These are phyloP conservation scores for Hypomontagnella monticulosa DNA, from an alignment of 495 filamentous ascomycete genomes.

Conservation along the genomic window DNA sequence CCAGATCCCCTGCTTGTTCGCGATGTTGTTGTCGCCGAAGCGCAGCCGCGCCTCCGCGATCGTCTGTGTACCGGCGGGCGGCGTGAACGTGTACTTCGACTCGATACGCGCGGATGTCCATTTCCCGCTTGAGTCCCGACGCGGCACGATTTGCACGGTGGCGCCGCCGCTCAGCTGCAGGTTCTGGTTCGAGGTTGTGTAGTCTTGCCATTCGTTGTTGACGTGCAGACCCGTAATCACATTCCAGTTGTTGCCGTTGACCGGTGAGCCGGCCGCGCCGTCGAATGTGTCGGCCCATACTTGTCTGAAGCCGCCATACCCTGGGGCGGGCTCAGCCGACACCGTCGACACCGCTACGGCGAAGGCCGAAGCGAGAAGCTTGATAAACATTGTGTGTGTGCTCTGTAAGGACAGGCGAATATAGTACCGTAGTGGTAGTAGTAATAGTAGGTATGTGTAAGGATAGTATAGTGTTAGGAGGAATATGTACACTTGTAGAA, in stretches of 20 bases:
- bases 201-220: slow-evolving; percentile 59
- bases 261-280: slow-evolving; percentile 40
- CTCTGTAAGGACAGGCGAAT: slow-evolving; percentile 57
- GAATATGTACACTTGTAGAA: slow-evolving; percentile 44
- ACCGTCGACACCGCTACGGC: slow-evolving; percentile 33
- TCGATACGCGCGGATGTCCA: slow-evolving; percentile 64
- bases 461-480: background rate
- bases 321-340: slow-evolving; percentile 47
- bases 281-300: slow-evolving; percentile 55
- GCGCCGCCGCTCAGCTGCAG: slow-evolving; percentile 54
- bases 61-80: slow-evolving; percentile 49
- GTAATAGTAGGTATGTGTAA: background rate
- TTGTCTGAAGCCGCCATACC: slow-evolving; percentile 45
- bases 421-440: background rate
- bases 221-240: slow-evolving; percentile 49
- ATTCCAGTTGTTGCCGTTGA: slow-evolving; percentile 54
- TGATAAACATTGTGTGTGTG: slow-evolving; percentile 67
- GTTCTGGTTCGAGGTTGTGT: slow-evolving; percentile 48
- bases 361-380: slow-evolving; percentile 37
- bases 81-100: slow-evolving; percentile 56
- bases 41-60: slow-evolving; percentile 55
- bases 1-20: slow-evolving; percentile 62
- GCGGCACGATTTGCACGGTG: slow-evolving; percentile 59
- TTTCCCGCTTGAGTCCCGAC: slow-evolving; percentile 43
- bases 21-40: slow-evolving; percentile 50